These are phyloP conservation scores for Hortaea sp. DNA, from an alignment of 2,329 filamentous ascomycete genomes.

Conservation along the genomic window DNA sequence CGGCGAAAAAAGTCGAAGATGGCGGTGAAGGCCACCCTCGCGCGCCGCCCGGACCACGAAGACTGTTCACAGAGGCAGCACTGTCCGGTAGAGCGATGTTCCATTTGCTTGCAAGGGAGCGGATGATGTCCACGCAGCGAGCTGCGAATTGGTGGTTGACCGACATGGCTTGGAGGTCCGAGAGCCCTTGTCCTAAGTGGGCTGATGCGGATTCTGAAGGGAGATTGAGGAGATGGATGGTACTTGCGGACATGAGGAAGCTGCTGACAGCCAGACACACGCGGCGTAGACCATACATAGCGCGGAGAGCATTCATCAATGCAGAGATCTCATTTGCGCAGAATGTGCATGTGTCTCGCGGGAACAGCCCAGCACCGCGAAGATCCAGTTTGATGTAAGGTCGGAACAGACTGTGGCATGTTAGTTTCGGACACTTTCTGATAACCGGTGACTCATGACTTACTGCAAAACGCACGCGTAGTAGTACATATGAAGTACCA, in stretches of 20 bases:
- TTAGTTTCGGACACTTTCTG: neutral
- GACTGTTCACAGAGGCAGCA: constrained; percentile 20
- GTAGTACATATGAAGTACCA: constrained; percentile 46
- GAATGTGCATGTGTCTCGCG: constrained; percentile 54
- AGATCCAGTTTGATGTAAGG: constrained; percentile 57
- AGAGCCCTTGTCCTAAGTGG: constrained; percentile 33
- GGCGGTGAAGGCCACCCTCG: constrained; percentile 10
- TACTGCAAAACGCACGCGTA: constrained; percentile 45
- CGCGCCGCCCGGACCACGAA: constrained; percentile 10
- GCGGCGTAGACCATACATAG: constrained; percentile 34
- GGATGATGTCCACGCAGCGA: constrained; percentile 34
- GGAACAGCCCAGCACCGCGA: constrained; percentile 49
- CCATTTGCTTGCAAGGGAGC: constrained; percentile 34
- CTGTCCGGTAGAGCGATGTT: constrained; percentile 32
- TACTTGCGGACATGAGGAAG: constrained; percentile 31
- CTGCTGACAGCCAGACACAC: constrained; percentile 30
- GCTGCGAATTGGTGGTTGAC: constrained; percentile 35
- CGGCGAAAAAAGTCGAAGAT: constrained; percentile 20
- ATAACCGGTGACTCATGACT: constrained; percentile 26
- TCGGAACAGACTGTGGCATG: constrained; percentile 59
- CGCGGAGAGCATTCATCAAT: constrained; percentile 32
- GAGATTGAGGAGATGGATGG: constrained; percentile 37
- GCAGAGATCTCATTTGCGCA: constrained; percentile 35
- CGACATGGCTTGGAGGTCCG: constrained; percentile 33
- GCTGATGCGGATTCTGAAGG: constrained; percentile 26